These are phyloP conservation scores for Rhizopogon roseolus DNA, from an alignment of 768 basidiomycete genomes.

Conservation along the genomic window DNA sequence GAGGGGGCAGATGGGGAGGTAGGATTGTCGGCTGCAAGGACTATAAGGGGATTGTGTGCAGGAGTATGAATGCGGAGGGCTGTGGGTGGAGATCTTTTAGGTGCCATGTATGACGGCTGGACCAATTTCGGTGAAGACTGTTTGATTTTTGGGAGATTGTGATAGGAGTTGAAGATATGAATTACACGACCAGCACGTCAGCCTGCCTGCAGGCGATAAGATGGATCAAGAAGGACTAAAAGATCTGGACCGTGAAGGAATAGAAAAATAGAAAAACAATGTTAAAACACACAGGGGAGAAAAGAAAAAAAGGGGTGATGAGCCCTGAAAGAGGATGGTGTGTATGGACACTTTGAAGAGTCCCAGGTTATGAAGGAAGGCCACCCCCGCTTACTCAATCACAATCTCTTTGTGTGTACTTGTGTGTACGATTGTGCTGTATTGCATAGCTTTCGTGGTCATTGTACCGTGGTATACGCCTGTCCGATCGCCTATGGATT, in stretches of 20 bases:
- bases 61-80: slow-evolving; percentile 58
- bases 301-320: slow-evolving; percentile 12
- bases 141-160: slow-evolving; percentile 18
- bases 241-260: neutral
- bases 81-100: slow-evolving; percentile 49
- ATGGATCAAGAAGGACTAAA: slow-evolving; percentile 5
- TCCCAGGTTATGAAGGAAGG: too few species aligned
- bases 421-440: too few species aligned
- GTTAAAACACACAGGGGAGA: slow-evolving; percentile 15
- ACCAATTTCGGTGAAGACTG: slow-evolving; percentile 23
- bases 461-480: too few species aligned
- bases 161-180: slow-evolving; percentile 24
- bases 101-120: slow-evolving; percentile 30
- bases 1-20: slow-evolving; percentile 46
- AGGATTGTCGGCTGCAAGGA: slow-evolving; percentile 41
- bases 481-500: too few species aligned
- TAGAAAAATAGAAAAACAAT: neutral
- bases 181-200: slow-evolving; percentile 32
- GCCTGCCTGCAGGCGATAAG: slow-evolving; percentile 7
- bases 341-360: too few species aligned
- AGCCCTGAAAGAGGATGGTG: too few species aligned
- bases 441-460: too few species aligned
- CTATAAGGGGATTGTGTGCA: slow-evolving; percentile 41
- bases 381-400: too few species aligned
- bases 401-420: too few species aligned